Evolutionary conservation across 306 rosid genomes (phyloP).

Genomic region (Trichosanthes truncata): DNA sequence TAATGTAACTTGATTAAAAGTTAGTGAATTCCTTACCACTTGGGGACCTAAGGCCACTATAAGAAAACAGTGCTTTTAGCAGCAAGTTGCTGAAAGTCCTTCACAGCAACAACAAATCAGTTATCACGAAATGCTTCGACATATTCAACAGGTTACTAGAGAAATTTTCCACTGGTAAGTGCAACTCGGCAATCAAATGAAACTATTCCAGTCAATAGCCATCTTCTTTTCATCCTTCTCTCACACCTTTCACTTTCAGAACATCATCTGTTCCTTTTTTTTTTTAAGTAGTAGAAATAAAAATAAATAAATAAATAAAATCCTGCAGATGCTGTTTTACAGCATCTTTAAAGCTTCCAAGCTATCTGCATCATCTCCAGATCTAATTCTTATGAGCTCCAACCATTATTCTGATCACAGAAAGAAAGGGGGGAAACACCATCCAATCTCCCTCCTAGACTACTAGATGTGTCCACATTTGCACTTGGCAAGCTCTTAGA

Average conservation of each 20-base stretch:
- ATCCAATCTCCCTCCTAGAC: neutral
- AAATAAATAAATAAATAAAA: neutral
- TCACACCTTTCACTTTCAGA: neutral
- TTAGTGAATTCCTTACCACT: neutral
- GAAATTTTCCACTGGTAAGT: neutral
- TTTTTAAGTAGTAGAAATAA: neutral
- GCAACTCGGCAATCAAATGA: neutral
- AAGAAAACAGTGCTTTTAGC: neutral
- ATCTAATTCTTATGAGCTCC: neutral
- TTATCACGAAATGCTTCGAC: neutral
- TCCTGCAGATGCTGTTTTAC: neutral
- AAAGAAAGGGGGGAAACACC: neutral
- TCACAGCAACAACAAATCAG: neutral
- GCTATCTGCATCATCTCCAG: neutral
- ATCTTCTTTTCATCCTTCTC: neutral
- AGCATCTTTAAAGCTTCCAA: neutral
- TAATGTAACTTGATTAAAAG: conserved; percentile 1
- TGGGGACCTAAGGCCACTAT: neutral
- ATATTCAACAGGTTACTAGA: neutral
- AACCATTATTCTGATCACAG: neutral
- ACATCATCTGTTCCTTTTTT: neutral
- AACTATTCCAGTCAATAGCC: neutral
- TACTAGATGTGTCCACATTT: neutral
- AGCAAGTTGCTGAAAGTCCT: neutral
- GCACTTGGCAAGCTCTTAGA: neutral